Evolutionary conservation across 306 rosid genomes (phyloP), one percentile per base, ranked within the genome.

Genomic region (Cucumis cinereus): DNA sequence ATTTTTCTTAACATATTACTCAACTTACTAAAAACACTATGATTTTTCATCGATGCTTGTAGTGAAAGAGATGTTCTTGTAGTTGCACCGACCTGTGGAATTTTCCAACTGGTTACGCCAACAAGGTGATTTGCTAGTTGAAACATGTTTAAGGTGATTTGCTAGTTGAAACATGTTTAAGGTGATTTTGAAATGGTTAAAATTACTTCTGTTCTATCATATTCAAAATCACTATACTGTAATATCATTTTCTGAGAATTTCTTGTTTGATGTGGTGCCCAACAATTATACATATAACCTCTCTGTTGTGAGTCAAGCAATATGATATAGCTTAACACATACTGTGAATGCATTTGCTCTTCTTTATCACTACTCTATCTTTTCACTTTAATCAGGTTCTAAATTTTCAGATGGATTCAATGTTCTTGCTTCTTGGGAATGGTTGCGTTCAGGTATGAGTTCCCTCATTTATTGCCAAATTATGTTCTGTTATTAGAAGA

Each of bases 371-470:
- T 69, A 56, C 38, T 68, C 20, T 77, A 61, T 36, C 55, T 13
- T 16, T 20, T 50, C 36, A 33, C 45, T 64, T 57, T 61, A 16
- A n/a, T 3, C 43, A 63, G 43, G 35, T 13, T 67, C 74, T 68
- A 7, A 47, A 17, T 69, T 58, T 20, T 41, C 81, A 83, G 87
- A 64, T 86, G 14, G 88, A 87, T 67, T 82, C 88, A 24, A 62
- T 54, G 68, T 82, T 82, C 69, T 80, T 84, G 36, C 61, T 82
- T 82, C 69, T 80, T 84, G 36, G 82, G 82, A 78, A 73, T 84
- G 74, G 85, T 82, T 57, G 88, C 86, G 57, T 87, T 87, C 86
- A 82, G 90, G 90, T 84, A 68, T 24, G 15, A 11, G 9, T 36
- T 49, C 36, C 38, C 26, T 13, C 28, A 23, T 15, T 40, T 17